Evolutionary conservation across 192 early-diverging fungal species (phyloP).

Genomic region (Mortierella antarctica): DNA sequence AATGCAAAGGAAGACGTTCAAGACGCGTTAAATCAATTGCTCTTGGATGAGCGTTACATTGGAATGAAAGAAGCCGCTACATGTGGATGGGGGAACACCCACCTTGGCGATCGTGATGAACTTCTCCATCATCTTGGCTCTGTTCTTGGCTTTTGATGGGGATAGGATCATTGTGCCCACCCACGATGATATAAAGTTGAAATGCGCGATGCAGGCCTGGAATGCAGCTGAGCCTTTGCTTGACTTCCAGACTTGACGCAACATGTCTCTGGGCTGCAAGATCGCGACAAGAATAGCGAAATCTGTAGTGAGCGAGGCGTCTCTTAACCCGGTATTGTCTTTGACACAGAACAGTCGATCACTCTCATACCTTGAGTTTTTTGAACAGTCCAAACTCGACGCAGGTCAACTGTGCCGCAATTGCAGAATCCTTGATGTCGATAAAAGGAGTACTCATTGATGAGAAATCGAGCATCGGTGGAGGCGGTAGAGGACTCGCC

Average conservation of each 20-base stretch:
- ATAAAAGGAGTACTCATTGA: constrained; percentile 59
- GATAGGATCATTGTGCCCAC: constrained; percentile 74
- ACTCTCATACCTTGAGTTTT: constrained; percentile 65
- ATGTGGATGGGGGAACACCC: not conserved
- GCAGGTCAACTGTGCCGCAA: constrained; percentile 75
- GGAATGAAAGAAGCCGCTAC: too few relatives aligned
- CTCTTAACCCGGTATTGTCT: not conserved
- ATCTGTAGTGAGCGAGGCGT: constrained; percentile 9
- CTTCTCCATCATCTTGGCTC: constrained; percentile 73
- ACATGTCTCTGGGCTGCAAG: constrained; percentile 65
- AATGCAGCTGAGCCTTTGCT: constrained; percentile 47
- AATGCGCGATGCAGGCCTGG: constrained; percentile 74
- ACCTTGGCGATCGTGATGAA: constrained; percentile 79
- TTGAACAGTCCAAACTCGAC: constrained; percentile 73
- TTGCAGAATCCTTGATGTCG: constrained; percentile 62
- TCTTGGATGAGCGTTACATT: not conserved
- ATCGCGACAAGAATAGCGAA: constrained; percentile 1
- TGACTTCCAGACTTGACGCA: constrained; percentile 69
- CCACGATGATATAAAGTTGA: constrained; percentile 81
- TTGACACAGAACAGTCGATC: not conserved
- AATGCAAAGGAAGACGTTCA: not conserved
- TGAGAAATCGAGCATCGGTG: constrained; percentile 11
- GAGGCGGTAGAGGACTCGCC: constrained; percentile 1
- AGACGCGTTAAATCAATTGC: not conserved
- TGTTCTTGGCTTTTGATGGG: constrained; percentile 67